Base-by-base conservation (phyloP, 768 basidiomycete species). In the Leucocoprinus sp. region DNA sequence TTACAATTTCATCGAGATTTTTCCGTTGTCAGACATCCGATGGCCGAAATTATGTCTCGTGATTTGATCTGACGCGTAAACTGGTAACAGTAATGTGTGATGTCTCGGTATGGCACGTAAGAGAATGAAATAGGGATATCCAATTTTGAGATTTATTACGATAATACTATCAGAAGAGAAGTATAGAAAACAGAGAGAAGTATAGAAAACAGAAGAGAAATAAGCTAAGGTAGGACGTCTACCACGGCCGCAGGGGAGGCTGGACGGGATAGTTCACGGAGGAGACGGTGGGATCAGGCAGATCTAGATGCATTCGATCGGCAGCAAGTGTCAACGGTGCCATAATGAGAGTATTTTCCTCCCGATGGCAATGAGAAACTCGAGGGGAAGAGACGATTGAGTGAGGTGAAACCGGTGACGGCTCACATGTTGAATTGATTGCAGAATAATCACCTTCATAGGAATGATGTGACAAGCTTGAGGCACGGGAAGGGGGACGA, bases 381-480 rank as follows among this genome's bases (percentile, higher is more conserved):
- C 39, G 42, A 5, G 42, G 42, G 11, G 51, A 52, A 18, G 67
- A 65, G 23, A 56, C 51, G 17, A 61, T 59, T 14, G 75, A 78
- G 41, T 66, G 73, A 29, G 78, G 76, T 8, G 75, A 75, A 14
- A 74, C 62, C 4, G 78, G 76, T 8, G 78, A 80, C 3, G 70
- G 62, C 40, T 68, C 71, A 19, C 72, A 71, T 1, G 66, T 69
- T 1, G 77, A 76, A 52, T 65, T 63, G 40, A 69, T 70, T 48
- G 68, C 66, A 4, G 67, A 64, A 49, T 61, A 54, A 55, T 71
- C 67, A 36, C 24, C 43, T 19, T 48, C 46, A 8, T 48, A 34
- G 19, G 68, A 67, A 21, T 51, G 47, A 24, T 55, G 33, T 14
- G 45, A 47, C 37, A 49, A 27, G 45, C 49, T 50, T n/a, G 50